These are phyloP conservation scores for Salvia rosmarinus DNA, from an alignment of 257 asterid genomes.

Conservation along the genomic window DNA sequence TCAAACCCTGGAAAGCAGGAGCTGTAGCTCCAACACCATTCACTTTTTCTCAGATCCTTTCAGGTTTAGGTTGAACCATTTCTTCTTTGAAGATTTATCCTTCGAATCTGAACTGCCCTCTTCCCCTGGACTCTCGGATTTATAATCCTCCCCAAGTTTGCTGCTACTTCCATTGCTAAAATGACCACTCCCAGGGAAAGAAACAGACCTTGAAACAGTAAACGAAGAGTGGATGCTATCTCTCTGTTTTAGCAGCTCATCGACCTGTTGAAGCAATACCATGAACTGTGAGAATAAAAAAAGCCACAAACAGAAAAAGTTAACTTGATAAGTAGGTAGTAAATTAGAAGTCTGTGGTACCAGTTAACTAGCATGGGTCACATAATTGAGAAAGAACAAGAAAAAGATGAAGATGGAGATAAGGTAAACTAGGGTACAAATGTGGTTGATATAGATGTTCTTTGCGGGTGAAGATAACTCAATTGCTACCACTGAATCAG, in stretches of 20 bases:
- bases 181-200: slow-evolving; percentile 62
- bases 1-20: slow-evolving; percentile 34
- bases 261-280: slow-evolving; percentile 60
- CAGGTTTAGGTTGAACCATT: slow-evolving; percentile 86
- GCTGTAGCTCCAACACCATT: not conserved
- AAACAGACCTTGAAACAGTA: slow-evolving; percentile 63
- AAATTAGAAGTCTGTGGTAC: not conserved
- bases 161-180: slow-evolving; percentile 86
- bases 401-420: not conserved
- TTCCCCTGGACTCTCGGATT: slow-evolving; percentile 74
- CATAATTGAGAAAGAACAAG: not conserved
- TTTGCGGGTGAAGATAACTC: not conserved
- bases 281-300: slow-evolving; percentile 15
- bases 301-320: slow-evolving; percentile 3
- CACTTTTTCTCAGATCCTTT: slow-evolving; percentile 79
- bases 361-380: not conserved
- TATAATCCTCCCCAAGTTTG: slow-evolving; percentile 61
- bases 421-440: not conserved
- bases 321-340: not conserved
- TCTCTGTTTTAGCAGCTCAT: slow-evolving; percentile 89
- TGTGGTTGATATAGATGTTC: not conserved
- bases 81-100: slow-evolving; percentile 77
- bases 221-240: slow-evolving; percentile 87
- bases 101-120: slow-evolving; percentile 92
- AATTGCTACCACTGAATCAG: not conserved